A percentile compares a stretch with the other conserved stretches of the same genome.
Conservation (phyloP, 768 basidiomycete species). For the Sporobolomyces roseus region DNA sequence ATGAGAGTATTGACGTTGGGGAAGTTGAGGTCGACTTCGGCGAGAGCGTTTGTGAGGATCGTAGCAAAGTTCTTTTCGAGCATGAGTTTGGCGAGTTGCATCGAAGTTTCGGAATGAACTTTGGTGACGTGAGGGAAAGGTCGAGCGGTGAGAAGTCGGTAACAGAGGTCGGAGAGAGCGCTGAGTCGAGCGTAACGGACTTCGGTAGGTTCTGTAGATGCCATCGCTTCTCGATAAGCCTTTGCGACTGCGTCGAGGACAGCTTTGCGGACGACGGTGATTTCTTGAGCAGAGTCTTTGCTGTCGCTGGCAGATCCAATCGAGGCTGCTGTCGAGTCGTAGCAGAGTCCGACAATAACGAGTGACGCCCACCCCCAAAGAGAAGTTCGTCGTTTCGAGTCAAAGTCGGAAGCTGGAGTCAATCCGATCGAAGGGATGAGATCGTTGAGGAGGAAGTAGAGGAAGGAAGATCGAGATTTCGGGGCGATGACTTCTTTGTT, state of each 20-base stretch:
- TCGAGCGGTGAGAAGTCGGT: slow-evolving; percentile 76
- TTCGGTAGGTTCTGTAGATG: slow-evolving; percentile 59
- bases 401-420: slow-evolving; percentile 48
- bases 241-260: slow-evolving; percentile 84
- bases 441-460: slow-evolving; percentile 77
- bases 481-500: slow-evolving; percentile 55
- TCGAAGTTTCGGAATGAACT: slow-evolving; percentile 63
- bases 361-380: slow-evolving; percentile 56
- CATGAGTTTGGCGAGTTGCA: slow-evolving; percentile 96
- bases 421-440: slow-evolving; percentile 73
- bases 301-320: slow-evolving; percentile 57
- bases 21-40: slow-evolving; percentile 92
- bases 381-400: slow-evolving; percentile 45
- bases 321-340: slow-evolving; percentile 60
- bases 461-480: slow-evolving; percentile 57
- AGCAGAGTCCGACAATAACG: slow-evolving; percentile 85
- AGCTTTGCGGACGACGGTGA: slow-evolving; percentile 85
- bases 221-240: slow-evolving; percentile 71
- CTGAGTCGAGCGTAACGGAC: slow-evolving; percentile 80
- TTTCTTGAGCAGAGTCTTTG: slow-evolving; percentile 64
- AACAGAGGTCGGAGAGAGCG: slow-evolving; percentile 78
- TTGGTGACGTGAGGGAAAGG: slow-evolving; percentile 51
- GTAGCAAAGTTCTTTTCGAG: slow-evolving; percentile 94
- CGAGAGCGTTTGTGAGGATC: slow-evolving; percentile 76
- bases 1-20: slow-evolving; percentile 82